Evolutionary conservation across 176 grass and related monocot genomes (phyloP).

Genomic region (Musa schizocarpa): DNA sequence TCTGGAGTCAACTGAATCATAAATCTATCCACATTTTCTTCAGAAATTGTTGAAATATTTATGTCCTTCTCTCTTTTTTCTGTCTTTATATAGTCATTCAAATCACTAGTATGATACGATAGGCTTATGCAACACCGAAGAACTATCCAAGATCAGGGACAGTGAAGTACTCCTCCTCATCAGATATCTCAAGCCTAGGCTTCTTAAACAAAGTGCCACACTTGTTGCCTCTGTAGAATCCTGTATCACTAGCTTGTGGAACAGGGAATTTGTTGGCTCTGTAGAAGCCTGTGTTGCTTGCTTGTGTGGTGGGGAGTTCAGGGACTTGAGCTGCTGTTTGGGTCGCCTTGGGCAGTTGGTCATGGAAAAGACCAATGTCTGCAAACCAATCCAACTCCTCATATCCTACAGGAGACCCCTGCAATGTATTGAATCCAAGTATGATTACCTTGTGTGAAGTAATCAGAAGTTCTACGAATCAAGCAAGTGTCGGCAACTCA

Average conservation of each 20-base stretch:
- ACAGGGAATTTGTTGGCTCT: slow-evolving; percentile 22
- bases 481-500: not conserved
- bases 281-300: slow-evolving; percentile 28
- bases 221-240: slow-evolving; percentile 28
- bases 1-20: no score
- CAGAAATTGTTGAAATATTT: no score
- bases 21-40: no score
- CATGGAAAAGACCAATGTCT: slow-evolving; percentile 61
- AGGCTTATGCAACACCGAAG: no score
- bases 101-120: no score
- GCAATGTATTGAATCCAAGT: slow-evolving; percentile 20
- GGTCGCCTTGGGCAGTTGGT: slow-evolving; percentile 35
- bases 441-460: slow-evolving; percentile 12
- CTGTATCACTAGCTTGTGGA: not conserved
- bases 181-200: slow-evolving; percentile 47
- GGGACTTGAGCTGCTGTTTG: slow-evolving; percentile 49
- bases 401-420: slow-evolving; percentile 56
- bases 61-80: no score
- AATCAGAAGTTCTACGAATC: not conserved
- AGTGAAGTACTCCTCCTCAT: slow-evolving; percentile 74
- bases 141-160: slow-evolving; percentile 82
- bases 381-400: slow-evolving; percentile 77
- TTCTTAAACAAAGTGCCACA: slow-evolving; percentile 41
- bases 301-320: slow-evolving; percentile 43
- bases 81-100: no score